Conservation (phyloP, 176 grass and related monocot species). For the Pontederia paniculata region DNA sequence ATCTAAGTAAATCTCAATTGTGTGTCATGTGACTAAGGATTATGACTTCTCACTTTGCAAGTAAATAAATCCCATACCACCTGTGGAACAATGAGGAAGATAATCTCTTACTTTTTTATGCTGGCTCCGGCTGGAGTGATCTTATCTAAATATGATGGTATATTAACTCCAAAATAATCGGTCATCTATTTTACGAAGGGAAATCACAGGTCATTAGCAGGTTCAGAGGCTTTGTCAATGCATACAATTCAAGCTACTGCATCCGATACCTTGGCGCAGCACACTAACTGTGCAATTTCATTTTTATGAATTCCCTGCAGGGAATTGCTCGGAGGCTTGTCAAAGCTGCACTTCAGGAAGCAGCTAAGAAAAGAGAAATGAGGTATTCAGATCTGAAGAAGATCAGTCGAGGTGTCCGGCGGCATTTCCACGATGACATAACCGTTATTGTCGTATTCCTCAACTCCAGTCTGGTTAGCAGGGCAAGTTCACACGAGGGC, state of each 20-base stretch:
- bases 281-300: background rate
- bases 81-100: too few relatives aligned
- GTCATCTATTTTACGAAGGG: too few relatives aligned
- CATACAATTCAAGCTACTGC: too few relatives aligned
- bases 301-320: background rate
- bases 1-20: background rate
- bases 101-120: too few relatives aligned
- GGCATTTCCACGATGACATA: slow-evolving; percentile 26
- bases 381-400: slow-evolving; percentile 86
- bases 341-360: slow-evolving; percentile 90
- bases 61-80: background rate
- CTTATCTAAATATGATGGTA: background rate
- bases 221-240: background rate
- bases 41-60: too few relatives aligned
- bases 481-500: slow-evolving; percentile 6
- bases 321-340: slow-evolving; percentile 47
- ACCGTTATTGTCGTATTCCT: slow-evolving; percentile 16
- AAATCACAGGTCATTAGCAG: background rate
- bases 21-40: too few relatives aligned
- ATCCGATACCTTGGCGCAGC: too few relatives aligned
- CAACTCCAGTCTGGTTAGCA: slow-evolving; percentile 13
- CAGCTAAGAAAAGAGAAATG: slow-evolving; percentile 90
- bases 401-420: slow-evolving; percentile 18
- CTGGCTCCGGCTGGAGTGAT: too few relatives aligned
- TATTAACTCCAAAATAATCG: too few relatives aligned